Conservation (phyloP, 164 flowering plant species). For the Vitis riparia region DNA sequence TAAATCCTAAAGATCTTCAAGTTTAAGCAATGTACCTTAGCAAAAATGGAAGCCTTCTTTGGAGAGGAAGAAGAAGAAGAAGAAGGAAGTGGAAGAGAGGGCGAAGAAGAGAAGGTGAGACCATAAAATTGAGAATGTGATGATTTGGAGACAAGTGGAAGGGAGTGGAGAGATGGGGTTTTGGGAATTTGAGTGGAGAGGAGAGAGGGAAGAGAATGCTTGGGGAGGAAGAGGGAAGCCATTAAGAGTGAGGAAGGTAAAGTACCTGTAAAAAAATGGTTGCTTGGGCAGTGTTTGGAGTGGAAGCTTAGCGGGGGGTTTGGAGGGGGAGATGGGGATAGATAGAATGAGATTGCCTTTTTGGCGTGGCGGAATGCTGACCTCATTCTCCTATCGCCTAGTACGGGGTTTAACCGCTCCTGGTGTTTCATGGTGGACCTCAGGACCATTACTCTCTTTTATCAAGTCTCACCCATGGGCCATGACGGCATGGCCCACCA, state of each 20-base stretch:
- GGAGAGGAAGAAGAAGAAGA: slow-evolving; percentile 33
- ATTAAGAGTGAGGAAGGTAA: slow-evolving; percentile 12
- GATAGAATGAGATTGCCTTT: slow-evolving; percentile 4
- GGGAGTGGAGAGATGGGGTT: slow-evolving; percentile 30
- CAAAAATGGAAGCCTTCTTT: slow-evolving; percentile 36
- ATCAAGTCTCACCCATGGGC: no score
- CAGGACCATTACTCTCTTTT: no score
- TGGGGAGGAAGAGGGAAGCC: slow-evolving; percentile 59
- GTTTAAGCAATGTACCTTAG: slow-evolving; percentile 58
- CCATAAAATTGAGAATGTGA: slow-evolving; percentile 71
- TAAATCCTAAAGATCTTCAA: neutral
- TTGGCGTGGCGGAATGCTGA: slow-evolving; percentile 31
- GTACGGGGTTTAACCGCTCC: no score
- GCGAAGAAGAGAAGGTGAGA: slow-evolving; percentile 41
- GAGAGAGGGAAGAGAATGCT: slow-evolving; percentile 36
- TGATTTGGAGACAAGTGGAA: slow-evolving; percentile 40
- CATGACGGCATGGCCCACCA: no score
- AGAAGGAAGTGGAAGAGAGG: slow-evolving; percentile 32
- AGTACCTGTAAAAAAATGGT: neutral
- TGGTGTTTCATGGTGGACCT: no score
- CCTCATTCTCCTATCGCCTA: slow-evolving; percentile 1
- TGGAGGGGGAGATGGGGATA: slow-evolving; percentile 7
- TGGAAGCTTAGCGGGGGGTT: neutral
- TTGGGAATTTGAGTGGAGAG: slow-evolving; percentile 37
- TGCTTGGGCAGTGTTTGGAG: neutral